These are phyloP conservation scores for Alternaria sp. DNA, from an alignment of 2,329 filamentous ascomycete species.

Conservation along the genomic window DNA sequence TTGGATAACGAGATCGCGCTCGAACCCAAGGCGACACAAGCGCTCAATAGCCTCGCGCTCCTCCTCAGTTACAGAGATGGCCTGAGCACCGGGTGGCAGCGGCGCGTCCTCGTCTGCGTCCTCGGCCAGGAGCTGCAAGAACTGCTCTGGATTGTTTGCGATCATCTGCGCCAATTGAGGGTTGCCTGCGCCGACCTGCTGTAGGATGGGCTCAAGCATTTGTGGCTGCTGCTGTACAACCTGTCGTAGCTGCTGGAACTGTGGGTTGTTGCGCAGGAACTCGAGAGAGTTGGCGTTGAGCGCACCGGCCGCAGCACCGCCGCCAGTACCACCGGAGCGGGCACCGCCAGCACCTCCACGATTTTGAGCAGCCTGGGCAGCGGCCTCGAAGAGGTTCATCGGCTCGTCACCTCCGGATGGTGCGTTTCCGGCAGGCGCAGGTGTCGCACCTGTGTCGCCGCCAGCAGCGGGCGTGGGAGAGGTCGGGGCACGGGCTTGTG, in stretches of 20 bases:
- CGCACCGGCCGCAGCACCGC: constrained; percentile 57
- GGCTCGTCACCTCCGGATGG: constrained; percentile 64
- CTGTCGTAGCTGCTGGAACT: constrained; percentile 97
- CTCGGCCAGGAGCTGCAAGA: constrained; percentile 87
- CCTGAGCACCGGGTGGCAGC: constrained; percentile 84
- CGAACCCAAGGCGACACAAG: constrained; percentile 90
- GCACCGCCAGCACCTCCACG: constrained; percentile 51
- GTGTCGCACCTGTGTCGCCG: constrained; percentile 11
- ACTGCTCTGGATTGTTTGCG: constrained; percentile 88
- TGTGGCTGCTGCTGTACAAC: constrained; percentile 97
- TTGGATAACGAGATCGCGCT: constrained; percentile 91
- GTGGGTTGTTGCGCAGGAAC: constrained; percentile 91
- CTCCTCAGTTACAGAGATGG: constrained; percentile 91
- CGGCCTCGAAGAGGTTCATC: constrained; percentile 91
- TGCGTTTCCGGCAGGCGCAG: constrained; percentile 53
- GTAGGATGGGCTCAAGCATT: constrained; percentile 97
- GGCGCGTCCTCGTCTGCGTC: constrained; percentile 83
- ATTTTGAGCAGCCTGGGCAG: constrained; percentile 73
- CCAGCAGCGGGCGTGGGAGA: constrained; percentile 51
- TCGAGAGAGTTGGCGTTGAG: constrained; percentile 79
- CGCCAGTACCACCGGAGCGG: constrained; percentile 57
- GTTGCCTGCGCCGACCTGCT: constrained; percentile 94
- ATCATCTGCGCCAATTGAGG: constrained; percentile 93
- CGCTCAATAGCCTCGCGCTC: constrained; percentile 97
- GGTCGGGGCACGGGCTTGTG: constrained; percentile 50